These are phyloP conservation scores for Talaromyces sp. DNA, from an alignment of 2,329 filamentous ascomycete species.

Conservation along the genomic window DNA sequence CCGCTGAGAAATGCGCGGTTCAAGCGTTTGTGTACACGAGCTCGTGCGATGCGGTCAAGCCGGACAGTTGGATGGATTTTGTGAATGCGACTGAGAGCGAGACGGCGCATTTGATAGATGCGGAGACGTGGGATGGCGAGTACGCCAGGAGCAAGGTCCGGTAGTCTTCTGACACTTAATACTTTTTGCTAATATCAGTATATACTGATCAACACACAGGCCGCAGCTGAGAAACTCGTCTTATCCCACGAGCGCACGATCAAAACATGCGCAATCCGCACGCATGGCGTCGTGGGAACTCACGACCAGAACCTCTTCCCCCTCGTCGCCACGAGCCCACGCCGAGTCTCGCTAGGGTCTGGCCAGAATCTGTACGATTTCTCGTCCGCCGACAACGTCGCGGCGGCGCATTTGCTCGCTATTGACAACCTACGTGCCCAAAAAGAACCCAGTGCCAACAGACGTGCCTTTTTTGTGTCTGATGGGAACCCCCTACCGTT, in stretches of 20 bases:
- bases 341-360: not conserved
- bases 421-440: constrained; percentile 1
- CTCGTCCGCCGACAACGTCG: constrained; percentile 7
- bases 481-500: constrained; percentile 5
- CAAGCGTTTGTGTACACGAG: constrained; percentile 6
- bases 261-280: constrained; percentile 9
- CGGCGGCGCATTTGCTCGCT: constrained; percentile 5
- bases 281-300: constrained; percentile 6
- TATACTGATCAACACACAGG: no score
- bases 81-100: not conserved
- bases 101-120: not conserved
- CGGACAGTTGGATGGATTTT: constrained; percentile 9
- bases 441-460: not conserved
- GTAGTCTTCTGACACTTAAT: not conserved
- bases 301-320: constrained; percentile 7
- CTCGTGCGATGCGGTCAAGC: constrained; percentile 8
- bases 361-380: constrained; percentile 8
- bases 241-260: not conserved
- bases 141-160: constrained; percentile 6
- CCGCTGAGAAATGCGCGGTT: not conserved
- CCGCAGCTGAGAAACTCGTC: constrained; percentile 2
- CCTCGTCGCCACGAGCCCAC: constrained; percentile 1
- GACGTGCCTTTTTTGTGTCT: constrained; percentile 5
- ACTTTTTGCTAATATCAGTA: no score
- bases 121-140: not conserved